Conservation (phyloP, 1,139 yeast genomes). For the Zygotorulaspora mrakii region DNA sequence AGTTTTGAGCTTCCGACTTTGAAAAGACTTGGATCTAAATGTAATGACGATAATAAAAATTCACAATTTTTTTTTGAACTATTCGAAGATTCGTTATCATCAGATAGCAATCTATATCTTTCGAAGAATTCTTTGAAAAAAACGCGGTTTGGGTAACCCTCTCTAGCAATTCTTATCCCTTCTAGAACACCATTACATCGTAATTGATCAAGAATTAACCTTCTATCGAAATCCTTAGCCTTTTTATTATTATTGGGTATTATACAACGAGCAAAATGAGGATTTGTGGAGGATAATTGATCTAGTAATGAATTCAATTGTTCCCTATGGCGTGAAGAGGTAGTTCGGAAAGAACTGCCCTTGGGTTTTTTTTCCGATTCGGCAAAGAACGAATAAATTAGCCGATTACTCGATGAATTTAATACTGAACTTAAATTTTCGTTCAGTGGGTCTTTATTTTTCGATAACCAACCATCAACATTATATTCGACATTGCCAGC, state of each 20-base stretch:
- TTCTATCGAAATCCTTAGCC: conserved; percentile 69
- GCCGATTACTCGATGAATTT: conserved; percentile 52
- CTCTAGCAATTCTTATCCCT: conserved; percentile 94
- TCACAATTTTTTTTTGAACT: conserved; percentile 63
- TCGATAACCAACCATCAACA: conserved; percentile 89
- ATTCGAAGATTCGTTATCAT: conserved; percentile 45
- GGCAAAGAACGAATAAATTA: conserved; percentile 47
- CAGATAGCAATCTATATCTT: conserved; percentile 63
- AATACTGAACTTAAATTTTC: conserved; percentile 64
- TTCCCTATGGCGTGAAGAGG: conserved; percentile 81
- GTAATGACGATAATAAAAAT: conserved; percentile 56
- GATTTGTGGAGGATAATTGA: conserved; percentile 77
- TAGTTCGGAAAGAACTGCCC: conserved; percentile 59
- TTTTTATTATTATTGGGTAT: conserved; percentile 78
- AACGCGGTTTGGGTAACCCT: conserved; percentile 93
- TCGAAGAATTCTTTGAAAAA: conserved; percentile 74
- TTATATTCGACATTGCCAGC: conserved; percentile 94
- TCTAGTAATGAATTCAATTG: conserved; percentile 71
- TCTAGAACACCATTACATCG: conserved; percentile 97
- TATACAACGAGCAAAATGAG: conserved; percentile 95
- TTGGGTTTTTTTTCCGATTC: conserved; percentile 24
- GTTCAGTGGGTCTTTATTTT: conserved; percentile 89
- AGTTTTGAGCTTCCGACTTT: conserved; percentile 78
- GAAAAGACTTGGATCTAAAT: conserved; percentile 60
- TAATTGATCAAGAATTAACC: conserved; percentile 78